These are phyloP conservation scores for Gypsophila paniculata DNA, from an alignment of 179 eudicot genomes.

Conservation along the genomic window DNA sequence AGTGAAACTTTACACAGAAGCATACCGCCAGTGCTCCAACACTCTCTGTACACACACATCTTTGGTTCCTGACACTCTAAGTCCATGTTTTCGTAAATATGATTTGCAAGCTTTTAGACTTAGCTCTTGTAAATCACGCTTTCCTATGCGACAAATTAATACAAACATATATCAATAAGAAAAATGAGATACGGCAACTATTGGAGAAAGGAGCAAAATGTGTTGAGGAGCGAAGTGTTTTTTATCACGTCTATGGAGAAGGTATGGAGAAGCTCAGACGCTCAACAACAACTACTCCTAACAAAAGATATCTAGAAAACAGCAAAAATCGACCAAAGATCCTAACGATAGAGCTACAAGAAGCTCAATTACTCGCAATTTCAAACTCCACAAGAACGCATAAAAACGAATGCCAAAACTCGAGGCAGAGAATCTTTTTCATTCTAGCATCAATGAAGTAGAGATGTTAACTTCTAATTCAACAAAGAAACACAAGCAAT, in stretches of 20 bases:
- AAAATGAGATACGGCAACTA: neutral
- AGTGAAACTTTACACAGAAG: conserved; percentile 6
- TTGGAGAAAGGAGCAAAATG: neutral
- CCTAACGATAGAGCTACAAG: neutral
- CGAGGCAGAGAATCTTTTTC: neutral
- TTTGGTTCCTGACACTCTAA: conserved; percentile 72
- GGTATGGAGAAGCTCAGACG: neutral
- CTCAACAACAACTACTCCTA: too few species aligned
- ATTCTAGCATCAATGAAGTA: neutral
- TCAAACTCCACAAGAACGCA: neutral
- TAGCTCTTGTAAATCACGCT: conserved; percentile 43
- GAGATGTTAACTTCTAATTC: too few species aligned
- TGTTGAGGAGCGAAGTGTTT: neutral
- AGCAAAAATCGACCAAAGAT: neutral
- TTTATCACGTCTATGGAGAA: neutral
- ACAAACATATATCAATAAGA: neutral
- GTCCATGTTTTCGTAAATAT: conserved; percentile 53
- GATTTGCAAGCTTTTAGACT: conserved; percentile 51
- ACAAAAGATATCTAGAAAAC: neutral
- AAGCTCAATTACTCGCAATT: neutral
- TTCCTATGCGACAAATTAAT: conserved; percentile 36
- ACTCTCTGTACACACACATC: conserved; percentile 55
- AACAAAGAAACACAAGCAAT: neutral
- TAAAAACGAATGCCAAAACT: neutral
- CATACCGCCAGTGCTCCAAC: conserved; percentile 67